These are phyloP conservation scores for Colletotrichum chrysophilum DNA, from an alignment of 2,329 filamentous ascomycete species.

Conservation along the genomic window DNA sequence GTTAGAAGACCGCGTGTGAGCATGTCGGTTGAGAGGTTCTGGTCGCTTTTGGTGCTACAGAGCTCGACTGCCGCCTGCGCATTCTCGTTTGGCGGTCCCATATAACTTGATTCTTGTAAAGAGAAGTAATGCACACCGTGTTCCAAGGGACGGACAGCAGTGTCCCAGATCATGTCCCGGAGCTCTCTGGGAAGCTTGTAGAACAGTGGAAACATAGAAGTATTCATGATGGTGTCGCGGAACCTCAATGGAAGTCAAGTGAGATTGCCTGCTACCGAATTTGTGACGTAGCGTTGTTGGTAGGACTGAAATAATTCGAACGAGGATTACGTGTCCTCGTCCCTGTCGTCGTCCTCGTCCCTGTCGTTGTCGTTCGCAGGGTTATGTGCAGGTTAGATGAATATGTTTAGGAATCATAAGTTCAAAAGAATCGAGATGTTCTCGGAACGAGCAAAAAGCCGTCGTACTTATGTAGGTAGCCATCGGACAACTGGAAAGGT, in stretches of 20 bases:
- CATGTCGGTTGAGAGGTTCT: not conserved
- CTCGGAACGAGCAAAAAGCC: not conserved
- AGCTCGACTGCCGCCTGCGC: not conserved
- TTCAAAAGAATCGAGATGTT: not conserved
- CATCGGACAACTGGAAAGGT: no score
- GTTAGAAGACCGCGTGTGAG: not conserved
- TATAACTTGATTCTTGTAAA: not conserved
- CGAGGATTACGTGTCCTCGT: no score
- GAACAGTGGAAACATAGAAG: not conserved
- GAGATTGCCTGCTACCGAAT: not conserved
- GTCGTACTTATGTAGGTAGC: not conserved
- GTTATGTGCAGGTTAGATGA: not conserved
- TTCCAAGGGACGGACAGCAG: not conserved
- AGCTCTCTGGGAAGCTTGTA: not conserved
- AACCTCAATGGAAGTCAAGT: not conserved
- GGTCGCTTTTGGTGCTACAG: not conserved
- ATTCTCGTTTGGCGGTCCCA: no score
- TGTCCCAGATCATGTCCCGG: not conserved
- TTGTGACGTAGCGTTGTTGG: not conserved
- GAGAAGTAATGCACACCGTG: not conserved
- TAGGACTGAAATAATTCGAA: not conserved
- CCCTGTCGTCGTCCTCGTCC: no score
- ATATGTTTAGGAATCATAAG: accelerated
- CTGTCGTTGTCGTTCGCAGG: not conserved
- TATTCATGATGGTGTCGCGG: not conserved